Evolutionary conservation across 768 basidiomycete species (phyloP).

Genomic region (Stropharia rugosoannulata): DNA sequence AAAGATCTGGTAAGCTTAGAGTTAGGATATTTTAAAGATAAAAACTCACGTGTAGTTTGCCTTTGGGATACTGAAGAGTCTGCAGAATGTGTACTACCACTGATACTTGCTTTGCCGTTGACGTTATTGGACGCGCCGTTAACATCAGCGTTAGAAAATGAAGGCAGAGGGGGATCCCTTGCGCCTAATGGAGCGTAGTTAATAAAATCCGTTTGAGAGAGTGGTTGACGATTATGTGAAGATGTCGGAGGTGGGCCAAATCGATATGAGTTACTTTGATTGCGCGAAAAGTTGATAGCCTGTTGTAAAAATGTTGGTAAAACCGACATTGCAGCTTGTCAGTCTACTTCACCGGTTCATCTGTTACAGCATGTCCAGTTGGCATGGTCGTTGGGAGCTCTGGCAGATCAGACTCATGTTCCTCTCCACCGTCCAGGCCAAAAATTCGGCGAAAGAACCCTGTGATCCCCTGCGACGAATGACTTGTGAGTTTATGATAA

Average conservation of each 20-base stretch:
- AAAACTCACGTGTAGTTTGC: constrained; percentile 1
- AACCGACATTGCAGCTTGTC: background rate
- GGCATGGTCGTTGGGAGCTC: background rate
- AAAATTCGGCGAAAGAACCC: background rate
- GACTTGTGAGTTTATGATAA: background rate
- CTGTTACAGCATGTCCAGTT: background rate
- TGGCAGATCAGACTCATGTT: background rate
- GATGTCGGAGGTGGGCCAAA: background rate
- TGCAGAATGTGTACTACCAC: background rate
- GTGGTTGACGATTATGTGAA: background rate
- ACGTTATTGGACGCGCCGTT: background rate
- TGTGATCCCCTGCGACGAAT: background rate
- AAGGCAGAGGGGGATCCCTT: background rate
- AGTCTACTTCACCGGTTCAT: too few species aligned
- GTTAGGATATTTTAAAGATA: background rate
- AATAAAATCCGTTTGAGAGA: background rate
- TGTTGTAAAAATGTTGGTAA: background rate
- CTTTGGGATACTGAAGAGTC: background rate
- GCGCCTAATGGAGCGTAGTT: background rate
- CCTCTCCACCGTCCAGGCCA: background rate
- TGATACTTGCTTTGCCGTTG: background rate
- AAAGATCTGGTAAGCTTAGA: background rate
- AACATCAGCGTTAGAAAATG: background rate
- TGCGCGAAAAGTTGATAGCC: background rate
- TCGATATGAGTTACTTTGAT: constrained; percentile 2